Base-by-base conservation (phyloP, 2,329 filamentous ascomycete genomes). In the Fusarium duplospermum region DNA sequence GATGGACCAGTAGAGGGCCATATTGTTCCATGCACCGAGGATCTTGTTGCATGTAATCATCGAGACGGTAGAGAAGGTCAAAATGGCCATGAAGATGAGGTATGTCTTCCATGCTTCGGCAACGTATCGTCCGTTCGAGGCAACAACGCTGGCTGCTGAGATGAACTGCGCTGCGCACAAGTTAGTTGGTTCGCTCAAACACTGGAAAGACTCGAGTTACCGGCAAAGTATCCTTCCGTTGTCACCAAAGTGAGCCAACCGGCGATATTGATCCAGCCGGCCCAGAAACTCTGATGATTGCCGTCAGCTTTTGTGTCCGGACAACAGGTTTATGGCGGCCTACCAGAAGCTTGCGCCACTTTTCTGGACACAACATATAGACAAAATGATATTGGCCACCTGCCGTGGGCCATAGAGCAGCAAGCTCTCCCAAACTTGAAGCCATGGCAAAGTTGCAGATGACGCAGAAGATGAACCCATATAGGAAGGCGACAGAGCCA, bases 361-460 rank as follows among this genome's bases (percentile, higher is more conserved):
- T 75, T 0, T 83, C 79, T 4, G 81, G 81, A 31, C 81, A 84
- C 10, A 86, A 61, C 0, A 83, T 83, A 69, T 83, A 84, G 3
- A 83, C 83, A 29, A 84, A 85, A 59, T 86, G 84, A 75, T 86
- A 86, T 54, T 87, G 85, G 1, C 85, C 85, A 9, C 84, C 85
- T 0, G 85, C 83, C 0, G 85, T 87, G 0, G 84, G 85, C 83
- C 84, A 87, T 50, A 86, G 83, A 3, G 84, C 82, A 0, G 82
- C 81, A 4, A 87, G 73, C 66, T 86, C 85, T 2, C 83, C 85
- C 6, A 87, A 75, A 29, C 83, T 86, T 0, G 83, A 81, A 0
- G 81, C 82, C 1, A 87, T 77, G 8, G 82, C 82, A 10, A 86
- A 79, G 67, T 85, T 86, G 75, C 84, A 86, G 6, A 86, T 35